Evolutionary conservation across 1,139 yeast genomes (phyloP), one percentile per base, ranked within the genome.

Genomic region (Sugiyamaella neomexicana): DNA sequence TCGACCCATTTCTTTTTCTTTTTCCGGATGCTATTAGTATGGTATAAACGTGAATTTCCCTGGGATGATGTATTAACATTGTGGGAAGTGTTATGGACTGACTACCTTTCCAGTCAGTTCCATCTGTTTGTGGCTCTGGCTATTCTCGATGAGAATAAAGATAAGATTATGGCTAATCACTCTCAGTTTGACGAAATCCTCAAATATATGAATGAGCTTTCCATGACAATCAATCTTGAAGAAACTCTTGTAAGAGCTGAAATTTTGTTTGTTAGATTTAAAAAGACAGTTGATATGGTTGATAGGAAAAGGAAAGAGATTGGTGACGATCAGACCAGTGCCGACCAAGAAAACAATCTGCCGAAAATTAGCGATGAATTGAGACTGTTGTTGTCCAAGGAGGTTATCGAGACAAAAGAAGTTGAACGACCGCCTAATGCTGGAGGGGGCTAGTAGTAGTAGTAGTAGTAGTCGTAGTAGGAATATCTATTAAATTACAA

Each of bases 1-100:
- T 85, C 96, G 1, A 86, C 85, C 31, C 93, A 93, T 66, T 78
- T 95, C 57, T 93, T 93, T 69, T 93, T 93, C 77, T 90, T 91
- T 65, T 93, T 95, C 75, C 76, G 99, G 57, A 91, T 93, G 98
- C 74, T 93, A 15, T 75, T 93, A 43, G 97, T 93, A 2, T 90
- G 97, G 97, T 95, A 81, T 69, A 93, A 95, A 68, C 81, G 99
- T 52, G 99, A 93, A 68, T 85, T 95, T 60, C 80, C 79, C 39
- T 89, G 95, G 81, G 81, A 82, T 53, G 90, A 89, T 57, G 89
- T 89, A 1, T 73, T 87, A 64, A 74, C 81, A 31, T 76, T 93
- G 40, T 93, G 98, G 99, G 98, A 95, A 67, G 83, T 87, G 1
- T 75, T 93, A 56, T 89, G 95, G 85, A 91, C 98, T 0, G 95